These are phyloP conservation scores for Scheffersomyces stambukii DNA, from an alignment of 1,139 yeast species.

Conservation along the genomic window DNA sequence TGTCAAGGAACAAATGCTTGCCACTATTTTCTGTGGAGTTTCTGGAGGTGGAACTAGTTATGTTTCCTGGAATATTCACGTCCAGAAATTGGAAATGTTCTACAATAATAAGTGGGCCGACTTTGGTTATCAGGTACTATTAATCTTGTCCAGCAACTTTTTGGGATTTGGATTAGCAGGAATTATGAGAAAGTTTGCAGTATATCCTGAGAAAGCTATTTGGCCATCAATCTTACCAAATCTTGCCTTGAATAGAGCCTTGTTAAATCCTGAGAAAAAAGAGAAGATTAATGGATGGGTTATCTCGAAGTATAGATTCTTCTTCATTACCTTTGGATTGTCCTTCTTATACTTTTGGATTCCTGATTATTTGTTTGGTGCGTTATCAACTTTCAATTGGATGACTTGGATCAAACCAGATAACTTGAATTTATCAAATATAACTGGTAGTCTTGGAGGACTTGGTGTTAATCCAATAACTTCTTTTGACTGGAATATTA, in stretches of 20 bases:
- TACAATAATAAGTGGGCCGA: conserved; percentile 36
- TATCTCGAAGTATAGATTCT: conserved; percentile 29
- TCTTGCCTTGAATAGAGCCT: conserved; percentile 52
- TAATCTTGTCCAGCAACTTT: conserved; percentile 51
- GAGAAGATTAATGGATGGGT: conserved; percentile 38
- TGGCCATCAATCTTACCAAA: conserved; percentile 59
- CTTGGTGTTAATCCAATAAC: conserved; percentile 58
- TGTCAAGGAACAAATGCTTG: conserved; percentile 23
- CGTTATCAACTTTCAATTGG: conserved; percentile 34
- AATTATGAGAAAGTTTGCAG: conserved; percentile 48
- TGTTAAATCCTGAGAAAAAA: conserved; percentile 38
- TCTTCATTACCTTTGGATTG: conserved; percentile 17
- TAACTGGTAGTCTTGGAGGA: conserved; percentile 53
- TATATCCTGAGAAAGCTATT: conserved; percentile 52
- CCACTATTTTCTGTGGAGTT: conserved; percentile 19
- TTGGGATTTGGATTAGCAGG: conserved; percentile 66
- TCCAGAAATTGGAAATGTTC: conserved; percentile 14
- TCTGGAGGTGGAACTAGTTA: conserved; percentile 19
- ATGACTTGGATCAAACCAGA: conserved; percentile 34
- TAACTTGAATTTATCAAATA: conserved; percentile 38
- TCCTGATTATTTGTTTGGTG: conserved; percentile 29
- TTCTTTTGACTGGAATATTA: conserved; percentile 48
- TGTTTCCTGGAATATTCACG: conserved; percentile 16
- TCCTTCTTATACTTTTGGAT: conserved; percentile 33
- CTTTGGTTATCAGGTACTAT: conserved; percentile 45